phyloP scores from a whole-genome alignment of 2,329 filamentous ascomycete species.

The Apiospora hydei region DNA sequence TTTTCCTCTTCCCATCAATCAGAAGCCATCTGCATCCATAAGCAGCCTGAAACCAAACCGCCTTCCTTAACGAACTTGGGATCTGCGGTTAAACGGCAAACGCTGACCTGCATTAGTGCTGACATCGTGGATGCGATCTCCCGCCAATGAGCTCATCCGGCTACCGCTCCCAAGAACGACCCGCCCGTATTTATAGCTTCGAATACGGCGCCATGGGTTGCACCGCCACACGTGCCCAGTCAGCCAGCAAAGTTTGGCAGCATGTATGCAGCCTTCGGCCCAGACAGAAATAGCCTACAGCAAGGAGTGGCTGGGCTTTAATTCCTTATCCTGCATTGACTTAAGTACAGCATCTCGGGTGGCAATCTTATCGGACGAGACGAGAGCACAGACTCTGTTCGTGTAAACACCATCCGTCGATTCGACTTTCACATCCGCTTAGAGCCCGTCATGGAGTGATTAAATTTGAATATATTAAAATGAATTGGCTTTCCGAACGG shows the following conservation, averaged over 20 bases:
- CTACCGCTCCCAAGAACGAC: not conserved
- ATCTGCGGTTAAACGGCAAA: not conserved
- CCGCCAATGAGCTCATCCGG: not conserved
- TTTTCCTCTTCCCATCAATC: not conserved
- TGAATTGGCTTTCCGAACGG: not conserved
- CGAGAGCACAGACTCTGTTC: not conserved
- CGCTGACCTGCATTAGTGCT: constrained; percentile 5
- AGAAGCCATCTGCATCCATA: not conserved
- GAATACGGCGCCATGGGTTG: not conserved
- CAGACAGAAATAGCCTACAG: not conserved
- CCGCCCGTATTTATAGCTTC: not conserved
- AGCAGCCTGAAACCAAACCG: not conserved
- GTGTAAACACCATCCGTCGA: too few relatives aligned
- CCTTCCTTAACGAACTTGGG: not conserved
- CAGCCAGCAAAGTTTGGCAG: not conserved
- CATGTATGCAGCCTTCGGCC: not conserved
- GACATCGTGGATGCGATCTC: not conserved
- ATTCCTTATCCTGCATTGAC: not conserved
- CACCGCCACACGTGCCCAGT: not conserved
- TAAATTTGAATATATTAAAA: not conserved
- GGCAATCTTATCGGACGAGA: not conserved
- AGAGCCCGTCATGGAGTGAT: not conserved
- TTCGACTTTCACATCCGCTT: not conserved
- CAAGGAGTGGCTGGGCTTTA: not conserved
- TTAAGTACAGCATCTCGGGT: too few relatives aligned